Evolutionary conservation across 2,329 filamentous ascomycete species (phyloP).

Genomic region (Tolypocladium album): DNA sequence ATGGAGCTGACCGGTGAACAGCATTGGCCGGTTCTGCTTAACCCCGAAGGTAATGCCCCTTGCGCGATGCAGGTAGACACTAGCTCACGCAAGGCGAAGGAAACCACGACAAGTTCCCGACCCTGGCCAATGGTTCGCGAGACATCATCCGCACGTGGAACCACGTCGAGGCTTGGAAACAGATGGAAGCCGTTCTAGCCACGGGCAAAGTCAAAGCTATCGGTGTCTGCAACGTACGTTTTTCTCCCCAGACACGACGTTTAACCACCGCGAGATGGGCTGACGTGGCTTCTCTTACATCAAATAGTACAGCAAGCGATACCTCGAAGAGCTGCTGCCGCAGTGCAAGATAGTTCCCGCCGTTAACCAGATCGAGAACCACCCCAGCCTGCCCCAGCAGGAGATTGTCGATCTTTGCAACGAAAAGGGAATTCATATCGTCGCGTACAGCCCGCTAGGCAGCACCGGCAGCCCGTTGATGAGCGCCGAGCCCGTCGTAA

Average conservation of each 20-base stretch:
- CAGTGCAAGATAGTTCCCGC: slow-evolving; percentile 46
- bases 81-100: slow-evolving; percentile 22
- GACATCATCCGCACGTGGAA: slow-evolving; percentile 61
- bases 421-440: slow-evolving; percentile 57
- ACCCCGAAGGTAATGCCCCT: slow-evolving; percentile 51
- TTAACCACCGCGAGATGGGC: neutral
- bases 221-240: slow-evolving; percentile 43
- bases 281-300: neutral
- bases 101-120: slow-evolving; percentile 66
- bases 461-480: slow-evolving; percentile 55
- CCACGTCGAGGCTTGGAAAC: slow-evolving; percentile 68
- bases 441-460: slow-evolving; percentile 60
- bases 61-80: neutral
- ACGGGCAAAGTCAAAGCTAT: slow-evolving; percentile 46
- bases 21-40: slow-evolving; percentile 78
- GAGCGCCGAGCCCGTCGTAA: slow-evolving; percentile 49
- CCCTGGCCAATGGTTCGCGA: slow-evolving; percentile 59
- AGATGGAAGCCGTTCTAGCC: slow-evolving; percentile 55
- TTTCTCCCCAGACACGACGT: no score
- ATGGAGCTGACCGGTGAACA: slow-evolving; percentile 7
- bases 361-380: slow-evolving; percentile 66
- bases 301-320: slow-evolving; percentile 40
- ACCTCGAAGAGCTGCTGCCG: slow-evolving; percentile 43
- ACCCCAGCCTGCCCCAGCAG: slow-evolving; percentile 60
- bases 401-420: slow-evolving; percentile 61